Evolutionary conservation across 345 rosid genomes (phyloP), one percentile per base, ranked within the genome.

Genomic region (Euphorbia pulcherrima): DNA sequence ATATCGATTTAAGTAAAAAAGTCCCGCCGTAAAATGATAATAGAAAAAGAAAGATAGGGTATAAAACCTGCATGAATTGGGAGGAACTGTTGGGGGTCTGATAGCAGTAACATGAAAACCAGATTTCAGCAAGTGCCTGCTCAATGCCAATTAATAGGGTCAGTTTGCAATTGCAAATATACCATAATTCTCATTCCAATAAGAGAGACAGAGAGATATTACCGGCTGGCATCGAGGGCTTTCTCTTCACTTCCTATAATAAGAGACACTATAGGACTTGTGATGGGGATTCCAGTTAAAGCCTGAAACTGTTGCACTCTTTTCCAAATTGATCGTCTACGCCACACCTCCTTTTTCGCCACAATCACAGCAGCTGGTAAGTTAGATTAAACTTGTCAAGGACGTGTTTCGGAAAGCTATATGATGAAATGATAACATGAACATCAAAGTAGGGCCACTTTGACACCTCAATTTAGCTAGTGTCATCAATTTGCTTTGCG

Each of bases 71-170:
- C 97, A 94, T 64, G 92, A 91, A 73, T 94, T 94, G 47, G 92
- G 82, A 72, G 99, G 96, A 66, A 94, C 99, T 24, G 97, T 91
- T 65, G 99, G 99, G 33, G 98, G 99, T 79, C 97, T 78, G 70
- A 91, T 91, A 56, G 99, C 96, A 74, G 90, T 85, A 50, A 89
- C 96, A 62, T 91, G 96, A 68, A 94, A 89, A n/a, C 99, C 97
- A 60, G 89, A 88, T 71, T 78, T 75, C 66, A 94, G 48, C 78
- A 91, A 68, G 68, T 86, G 82, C 87, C 97, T 89, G 77, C 65
- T 74, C 37, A 71, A 72, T 4, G 30, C 68, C 12, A 65, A 58
- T 28, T 21, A 60, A 12, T 26, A 69, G n/a, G 50, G 71, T 67
- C 63, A 78, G 57, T 7, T 70, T 53, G 59, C 56, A 48, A 64